Evolutionary conservation across 495 filamentous ascomycete species (phyloP).

Genomic region (Xylaria grammica): DNA sequence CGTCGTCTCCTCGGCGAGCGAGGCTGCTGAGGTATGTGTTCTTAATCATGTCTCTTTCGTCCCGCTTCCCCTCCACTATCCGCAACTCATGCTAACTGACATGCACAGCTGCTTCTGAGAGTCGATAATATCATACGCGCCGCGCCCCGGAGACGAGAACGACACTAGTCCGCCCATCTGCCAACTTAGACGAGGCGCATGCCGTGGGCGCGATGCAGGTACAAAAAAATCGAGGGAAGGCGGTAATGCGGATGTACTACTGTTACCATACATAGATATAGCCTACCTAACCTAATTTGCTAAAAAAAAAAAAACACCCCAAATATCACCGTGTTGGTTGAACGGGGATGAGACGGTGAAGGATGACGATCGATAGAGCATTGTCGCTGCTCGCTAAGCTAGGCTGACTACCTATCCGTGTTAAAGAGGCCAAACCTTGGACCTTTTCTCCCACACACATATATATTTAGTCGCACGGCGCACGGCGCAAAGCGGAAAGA

Average conservation of each 20-base stretch:
- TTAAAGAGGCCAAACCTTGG: no score
- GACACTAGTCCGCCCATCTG: slow-evolving; percentile 37
- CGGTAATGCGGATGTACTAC: background rate
- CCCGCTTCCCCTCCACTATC: background rate
- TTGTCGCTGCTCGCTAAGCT: no score
- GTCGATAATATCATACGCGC: slow-evolving; percentile 88
- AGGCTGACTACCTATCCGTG: no score
- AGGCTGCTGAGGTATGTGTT: slow-evolving; percentile 87
- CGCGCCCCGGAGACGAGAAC: slow-evolving; percentile 75
- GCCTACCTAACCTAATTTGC: background rate
- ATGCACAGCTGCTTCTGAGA: slow-evolving; percentile 69
- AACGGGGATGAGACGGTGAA: no score
- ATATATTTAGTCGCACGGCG: no score
- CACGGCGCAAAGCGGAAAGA: no score
- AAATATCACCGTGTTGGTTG: no score
- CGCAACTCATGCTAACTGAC: slow-evolving; percentile 14
- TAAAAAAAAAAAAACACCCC: no score
- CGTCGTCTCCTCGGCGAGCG: slow-evolving; percentile 91
- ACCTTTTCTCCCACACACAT: no score
- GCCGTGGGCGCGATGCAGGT: background rate
- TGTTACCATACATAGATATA: background rate
- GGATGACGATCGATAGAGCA: background rate
- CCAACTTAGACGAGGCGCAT: background rate
- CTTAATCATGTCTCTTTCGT: background rate
- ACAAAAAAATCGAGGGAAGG: background rate